Percentiles rank a stretch among this genome's conserved stretches.
phyloP scores from a whole-genome alignment of 345 rosid species.

The Passiflora organensis region DNA sequence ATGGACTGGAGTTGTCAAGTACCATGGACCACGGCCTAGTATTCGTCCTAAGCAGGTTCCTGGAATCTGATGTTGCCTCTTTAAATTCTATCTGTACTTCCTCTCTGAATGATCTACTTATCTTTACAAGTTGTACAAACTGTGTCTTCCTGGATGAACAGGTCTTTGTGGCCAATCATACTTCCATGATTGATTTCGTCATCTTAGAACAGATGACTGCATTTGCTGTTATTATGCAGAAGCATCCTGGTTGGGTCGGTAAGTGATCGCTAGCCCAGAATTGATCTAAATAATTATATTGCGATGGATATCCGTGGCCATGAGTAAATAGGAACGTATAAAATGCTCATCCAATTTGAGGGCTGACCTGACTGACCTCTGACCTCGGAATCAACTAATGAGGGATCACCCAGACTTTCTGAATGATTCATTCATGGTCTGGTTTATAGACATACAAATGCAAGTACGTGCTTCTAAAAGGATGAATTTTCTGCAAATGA shows the following conservation, averaged over 20 bases:
- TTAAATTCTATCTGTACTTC: neutral
- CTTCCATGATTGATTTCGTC: conserved; percentile 98
- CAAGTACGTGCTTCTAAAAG: too few species aligned
- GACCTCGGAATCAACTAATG: too few species aligned
- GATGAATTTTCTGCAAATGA: too few species aligned
- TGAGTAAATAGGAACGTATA: too few species aligned
- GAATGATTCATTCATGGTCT: too few species aligned
- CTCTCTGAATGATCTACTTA: neutral
- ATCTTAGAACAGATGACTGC: conserved; percentile 96
- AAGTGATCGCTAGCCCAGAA: conserved; percentile 29
- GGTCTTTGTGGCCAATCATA: conserved; percentile 98
- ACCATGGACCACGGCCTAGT: conserved; percentile 97
- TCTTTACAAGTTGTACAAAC: neutral
- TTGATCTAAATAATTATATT: neutral
- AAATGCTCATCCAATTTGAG: too few species aligned
- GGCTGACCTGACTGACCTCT: too few species aligned
- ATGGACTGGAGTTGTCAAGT: conserved; percentile 96
- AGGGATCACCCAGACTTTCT: too few species aligned
- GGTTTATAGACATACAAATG: too few species aligned
- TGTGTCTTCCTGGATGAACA: conserved; percentile 31
- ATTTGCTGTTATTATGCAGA: conserved; percentile 98
- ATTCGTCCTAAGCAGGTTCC: conserved; percentile 92
- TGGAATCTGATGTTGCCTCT: conserved; percentile 1
- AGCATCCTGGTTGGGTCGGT: conserved; percentile 99
- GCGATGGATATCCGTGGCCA: too few species aligned